Percentiles rank a stretch among this genome's conserved stretches.
Evolutionary conservation across 164 flowering plant species (phyloP).

Genomic region (Malania oleifera): DNA sequence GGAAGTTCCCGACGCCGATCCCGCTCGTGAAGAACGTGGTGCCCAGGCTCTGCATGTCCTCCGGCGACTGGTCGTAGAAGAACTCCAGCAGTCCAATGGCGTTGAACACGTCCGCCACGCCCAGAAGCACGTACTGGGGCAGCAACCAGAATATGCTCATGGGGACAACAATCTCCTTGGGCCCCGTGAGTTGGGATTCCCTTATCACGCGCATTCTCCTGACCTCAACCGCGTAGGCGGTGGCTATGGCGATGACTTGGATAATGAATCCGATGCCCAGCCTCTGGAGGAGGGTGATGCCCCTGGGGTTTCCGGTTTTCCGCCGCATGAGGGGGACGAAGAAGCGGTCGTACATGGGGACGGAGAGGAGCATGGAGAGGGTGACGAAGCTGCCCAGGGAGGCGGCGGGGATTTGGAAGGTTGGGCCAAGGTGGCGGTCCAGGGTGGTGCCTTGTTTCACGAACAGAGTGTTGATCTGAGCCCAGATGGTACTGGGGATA

Average conservation of each 20-base stretch:
- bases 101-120: slow-evolving; percentile 72
- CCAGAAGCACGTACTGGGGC: slow-evolving; percentile 71
- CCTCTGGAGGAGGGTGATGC: slow-evolving; percentile 77
- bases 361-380: slow-evolving; percentile 64
- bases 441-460: slow-evolving; percentile 86
- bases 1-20: slow-evolving; percentile 76
- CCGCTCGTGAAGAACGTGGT: slow-evolving; percentile 82
- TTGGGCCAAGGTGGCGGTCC: slow-evolving; percentile 38
- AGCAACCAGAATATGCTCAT: slow-evolving; percentile 72
- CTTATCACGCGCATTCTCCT: slow-evolving; percentile 44
- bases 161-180: slow-evolving; percentile 59
- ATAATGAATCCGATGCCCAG: slow-evolving; percentile 65
- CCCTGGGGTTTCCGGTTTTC: slow-evolving; percentile 66
- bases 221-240: slow-evolving; percentile 58
- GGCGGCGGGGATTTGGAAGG: slow-evolving; percentile 79
- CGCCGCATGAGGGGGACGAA: slow-evolving; percentile 70
- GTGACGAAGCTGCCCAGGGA: slow-evolving; percentile 74
- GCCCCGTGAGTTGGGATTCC: slow-evolving; percentile 24
- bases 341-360: slow-evolving; percentile 74
- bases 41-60: slow-evolving; percentile 81
- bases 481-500: slow-evolving; percentile 79
- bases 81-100: slow-evolving; percentile 74
- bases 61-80: slow-evolving; percentile 84
- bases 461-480: slow-evolving; percentile 79
- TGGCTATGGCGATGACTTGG: slow-evolving; percentile 50